Evolutionary conservation across 73 alveolate genomes (phyloP).

Genomic region (Halteria grandinella): DNA sequence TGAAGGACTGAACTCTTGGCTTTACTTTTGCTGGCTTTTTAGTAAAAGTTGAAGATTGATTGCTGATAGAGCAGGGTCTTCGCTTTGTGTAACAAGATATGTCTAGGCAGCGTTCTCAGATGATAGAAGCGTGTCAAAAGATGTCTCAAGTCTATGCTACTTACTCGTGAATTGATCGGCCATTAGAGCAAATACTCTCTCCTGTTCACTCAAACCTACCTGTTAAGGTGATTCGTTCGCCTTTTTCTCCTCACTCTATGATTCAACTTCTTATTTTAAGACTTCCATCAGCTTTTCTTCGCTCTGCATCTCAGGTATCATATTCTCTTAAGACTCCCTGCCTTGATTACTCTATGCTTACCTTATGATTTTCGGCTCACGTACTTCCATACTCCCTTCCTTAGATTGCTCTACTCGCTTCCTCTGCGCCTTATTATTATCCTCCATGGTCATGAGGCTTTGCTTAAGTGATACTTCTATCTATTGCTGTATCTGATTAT

Average conservation of each 20-base stretch:
- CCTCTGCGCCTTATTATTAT: conserved; percentile 38
- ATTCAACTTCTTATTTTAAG: background rate
- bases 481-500: conserved; percentile 20
- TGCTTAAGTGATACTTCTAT: conserved; percentile 25
- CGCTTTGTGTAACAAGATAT: background rate
- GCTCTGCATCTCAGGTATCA: too few relatives aligned
- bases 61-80: background rate
- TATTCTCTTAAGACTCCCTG: too few relatives aligned
- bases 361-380: background rate
- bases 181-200: conserved; percentile 20
- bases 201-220: background rate
- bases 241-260: too few relatives aligned
- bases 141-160: conserved; percentile 51
- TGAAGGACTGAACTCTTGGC: conserved; percentile 1
- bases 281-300: background rate
- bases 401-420: background rate
- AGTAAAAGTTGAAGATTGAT: background rate
- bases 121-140: conserved; percentile 59
- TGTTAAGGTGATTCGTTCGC: background rate
- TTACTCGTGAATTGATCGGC: conserved; percentile 47
- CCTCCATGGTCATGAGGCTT: conserved; percentile 46
- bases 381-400: background rate
- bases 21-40: background rate
- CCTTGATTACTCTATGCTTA: too few relatives aligned
- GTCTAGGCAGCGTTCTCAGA: background rate